These are phyloP conservation scores for Tulasnella sp. DNA, from an alignment of 768 basidiomycete genomes.

Conservation along the genomic window DNA sequence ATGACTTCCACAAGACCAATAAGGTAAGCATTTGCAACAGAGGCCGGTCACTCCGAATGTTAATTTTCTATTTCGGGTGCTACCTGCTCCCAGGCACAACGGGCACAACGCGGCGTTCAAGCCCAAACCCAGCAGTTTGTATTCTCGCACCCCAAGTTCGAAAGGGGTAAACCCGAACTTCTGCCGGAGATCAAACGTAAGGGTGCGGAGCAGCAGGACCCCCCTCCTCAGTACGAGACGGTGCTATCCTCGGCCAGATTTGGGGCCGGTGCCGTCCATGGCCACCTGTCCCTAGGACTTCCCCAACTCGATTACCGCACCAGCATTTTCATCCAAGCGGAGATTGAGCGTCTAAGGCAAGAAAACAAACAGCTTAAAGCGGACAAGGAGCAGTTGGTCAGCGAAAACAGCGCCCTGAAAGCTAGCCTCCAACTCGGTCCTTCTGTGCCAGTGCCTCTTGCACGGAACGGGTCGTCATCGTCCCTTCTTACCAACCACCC, in stretches of 20 bases:
- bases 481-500: not conserved
- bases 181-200: conserved; percentile 83
- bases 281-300: not conserved
- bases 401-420: not conserved
- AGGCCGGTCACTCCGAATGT: not conserved
- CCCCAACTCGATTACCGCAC: not conserved
- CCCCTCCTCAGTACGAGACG: not conserved
- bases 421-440: not conserved
- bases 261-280: too few relatives aligned
- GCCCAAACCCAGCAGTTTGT: conserved; percentile 67
- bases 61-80: not conserved
- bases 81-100: conserved; percentile 50
- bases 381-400: not conserved
- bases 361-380: not conserved
- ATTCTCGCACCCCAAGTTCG: conserved; percentile 80
- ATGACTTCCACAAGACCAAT: conserved; percentile 67
- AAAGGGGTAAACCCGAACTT: conserved; percentile 70
- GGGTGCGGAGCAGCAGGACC: conserved; percentile 45
- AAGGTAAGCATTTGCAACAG: not conserved
- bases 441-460: not conserved
- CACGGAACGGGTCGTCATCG: not conserved
- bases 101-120: conserved; percentile 65
- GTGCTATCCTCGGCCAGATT: not conserved
- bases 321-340: not conserved
- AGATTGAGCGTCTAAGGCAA: not conserved